Percentiles rank a stretch among this genome's conserved stretches.
Conservation (phyloP, 1,284 basidiomycete species). For the Marasmius fiardii region DNA sequence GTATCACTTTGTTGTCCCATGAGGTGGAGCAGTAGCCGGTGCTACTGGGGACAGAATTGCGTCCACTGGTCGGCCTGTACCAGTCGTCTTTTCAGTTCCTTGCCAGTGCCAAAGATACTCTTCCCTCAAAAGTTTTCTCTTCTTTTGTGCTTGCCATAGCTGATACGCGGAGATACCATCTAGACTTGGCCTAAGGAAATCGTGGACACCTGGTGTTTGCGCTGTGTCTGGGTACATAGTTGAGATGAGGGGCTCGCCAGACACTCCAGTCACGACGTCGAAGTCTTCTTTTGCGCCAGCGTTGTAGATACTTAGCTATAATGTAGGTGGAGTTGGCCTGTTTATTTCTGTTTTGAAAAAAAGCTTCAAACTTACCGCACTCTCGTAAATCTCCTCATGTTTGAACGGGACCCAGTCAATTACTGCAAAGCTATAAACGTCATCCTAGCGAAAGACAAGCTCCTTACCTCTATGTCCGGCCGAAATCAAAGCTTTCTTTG, state of each 20-base stretch:
- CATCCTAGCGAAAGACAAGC: no score
- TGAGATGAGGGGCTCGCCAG: conserved; percentile 48
- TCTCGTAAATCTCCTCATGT: conserved; percentile 31
- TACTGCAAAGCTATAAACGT: conserved; percentile 21
- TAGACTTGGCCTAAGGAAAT: conserved; percentile 9
- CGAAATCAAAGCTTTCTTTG: conserved; percentile 52
- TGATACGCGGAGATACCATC: conserved; percentile 42
- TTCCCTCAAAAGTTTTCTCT: conserved; percentile 40
- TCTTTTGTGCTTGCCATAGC: conserved; percentile 55
- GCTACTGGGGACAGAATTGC: conserved; percentile 58
- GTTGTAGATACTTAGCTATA: conserved; percentile 37
- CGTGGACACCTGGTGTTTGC: conserved; percentile 18
- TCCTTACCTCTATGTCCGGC: conserved; percentile 64
- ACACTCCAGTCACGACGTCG: conserved; percentile 29
- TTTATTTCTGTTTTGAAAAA: no score
- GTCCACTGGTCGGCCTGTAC: conserved; percentile 62
- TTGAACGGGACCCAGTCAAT: conserved; percentile 41
- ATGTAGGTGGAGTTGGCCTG: no score
- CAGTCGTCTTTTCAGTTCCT: conserved; percentile 40
- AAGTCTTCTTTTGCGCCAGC: conserved; percentile 45
- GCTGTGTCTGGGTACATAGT: conserved; percentile 40
- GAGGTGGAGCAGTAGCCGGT: conserved; percentile 50
- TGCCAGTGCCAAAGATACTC: conserved; percentile 58
- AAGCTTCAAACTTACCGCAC: conserved; percentile 27
- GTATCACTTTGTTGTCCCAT: conserved; percentile 48